Conservation (phyloP, 1,284 basidiomycete species). For the Cerioporus squamosus region DNA sequence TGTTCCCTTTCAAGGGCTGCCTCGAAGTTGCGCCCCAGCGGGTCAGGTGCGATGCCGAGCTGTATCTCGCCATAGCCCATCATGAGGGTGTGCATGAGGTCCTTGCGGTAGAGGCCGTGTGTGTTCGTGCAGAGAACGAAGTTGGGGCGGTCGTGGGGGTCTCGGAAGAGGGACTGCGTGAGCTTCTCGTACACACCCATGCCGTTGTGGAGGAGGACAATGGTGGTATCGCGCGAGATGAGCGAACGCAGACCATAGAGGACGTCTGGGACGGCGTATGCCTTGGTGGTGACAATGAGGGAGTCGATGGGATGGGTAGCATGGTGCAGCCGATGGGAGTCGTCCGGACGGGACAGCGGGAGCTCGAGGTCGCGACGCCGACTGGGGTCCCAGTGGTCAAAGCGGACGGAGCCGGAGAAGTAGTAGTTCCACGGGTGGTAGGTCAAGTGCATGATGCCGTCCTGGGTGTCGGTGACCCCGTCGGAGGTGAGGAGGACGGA, state of each 20-base stretch:
- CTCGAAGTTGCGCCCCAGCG: constrained; percentile 63
- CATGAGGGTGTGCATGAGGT: constrained; percentile 69
- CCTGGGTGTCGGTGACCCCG: constrained; percentile 45
- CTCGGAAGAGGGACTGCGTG: constrained; percentile 71
- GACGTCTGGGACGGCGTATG: constrained; percentile 65
- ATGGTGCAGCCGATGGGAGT: constrained; percentile 2
- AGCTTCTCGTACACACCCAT: constrained; percentile 90
- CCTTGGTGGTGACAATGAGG: constrained; percentile 86
- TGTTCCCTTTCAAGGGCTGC: constrained; percentile 42
- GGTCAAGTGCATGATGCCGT: constrained; percentile 41
- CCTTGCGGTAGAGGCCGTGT: constrained; percentile 73
- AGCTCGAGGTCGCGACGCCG: constrained; percentile 12
- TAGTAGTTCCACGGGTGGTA: constrained; percentile 6
- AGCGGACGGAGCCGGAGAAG: not conserved
- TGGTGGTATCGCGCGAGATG: constrained; percentile 72
- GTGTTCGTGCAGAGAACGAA: constrained; percentile 87
- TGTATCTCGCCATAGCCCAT: constrained; percentile 74
- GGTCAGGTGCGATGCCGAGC: constrained; percentile 83
- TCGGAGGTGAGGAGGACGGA: constrained; percentile 50
- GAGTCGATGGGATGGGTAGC: constrained; percentile 55
- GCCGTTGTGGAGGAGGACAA: constrained; percentile 92
- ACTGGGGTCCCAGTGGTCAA: too few species aligned
- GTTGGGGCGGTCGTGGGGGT: constrained; percentile 76
- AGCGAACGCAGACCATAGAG: constrained; percentile 67
- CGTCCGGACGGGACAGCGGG: not conserved